Conservation (phyloP, 768 basidiomycete species). For the Rhizopogon sp. region DNA sequence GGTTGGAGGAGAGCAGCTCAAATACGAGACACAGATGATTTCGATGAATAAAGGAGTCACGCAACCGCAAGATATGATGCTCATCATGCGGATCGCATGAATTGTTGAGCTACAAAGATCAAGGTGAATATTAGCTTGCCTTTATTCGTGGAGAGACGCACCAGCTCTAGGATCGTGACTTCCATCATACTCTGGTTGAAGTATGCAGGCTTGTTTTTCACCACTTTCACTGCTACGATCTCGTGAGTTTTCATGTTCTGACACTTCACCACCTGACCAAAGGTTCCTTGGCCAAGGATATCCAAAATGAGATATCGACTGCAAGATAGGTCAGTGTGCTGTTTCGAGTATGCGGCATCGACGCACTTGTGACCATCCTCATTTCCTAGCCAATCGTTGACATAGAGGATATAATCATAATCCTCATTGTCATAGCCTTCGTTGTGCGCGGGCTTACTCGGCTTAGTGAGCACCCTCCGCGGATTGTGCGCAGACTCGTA, state of each 20-base stretch:
- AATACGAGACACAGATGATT: conserved; percentile 97
- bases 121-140: neutral
- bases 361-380: conserved; percentile 94
- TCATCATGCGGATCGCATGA: conserved; percentile 90
- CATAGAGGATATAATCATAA: conserved; percentile 98
- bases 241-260: conserved; percentile 99
- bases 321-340: conserved; percentile 11
- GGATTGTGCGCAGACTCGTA: conserved; percentile 96
- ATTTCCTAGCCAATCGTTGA: conserved; percentile 94
- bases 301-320: conserved; percentile 93
- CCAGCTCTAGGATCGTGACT: conserved; percentile 94
- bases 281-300: conserved; percentile 97
- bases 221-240: conserved; percentile 97
- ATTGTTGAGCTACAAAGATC: conserved; percentile 74
- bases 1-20: conserved; percentile 92
- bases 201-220: conserved; percentile 99
- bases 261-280: conserved; percentile 99
- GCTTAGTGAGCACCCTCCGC: conserved; percentile 93
- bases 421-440: conserved; percentile 99
- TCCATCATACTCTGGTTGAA: conserved; percentile 99
- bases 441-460: conserved; percentile 92
- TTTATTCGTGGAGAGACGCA: conserved; percentile 37
- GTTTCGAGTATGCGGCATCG: conserved; percentile 1
- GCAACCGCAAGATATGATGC: conserved; percentile 93
- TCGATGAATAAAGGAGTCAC: conserved; percentile 95